Evolutionary conservation across 257 asterid species (phyloP).

Genomic region (Jasminum sambac): DNA sequence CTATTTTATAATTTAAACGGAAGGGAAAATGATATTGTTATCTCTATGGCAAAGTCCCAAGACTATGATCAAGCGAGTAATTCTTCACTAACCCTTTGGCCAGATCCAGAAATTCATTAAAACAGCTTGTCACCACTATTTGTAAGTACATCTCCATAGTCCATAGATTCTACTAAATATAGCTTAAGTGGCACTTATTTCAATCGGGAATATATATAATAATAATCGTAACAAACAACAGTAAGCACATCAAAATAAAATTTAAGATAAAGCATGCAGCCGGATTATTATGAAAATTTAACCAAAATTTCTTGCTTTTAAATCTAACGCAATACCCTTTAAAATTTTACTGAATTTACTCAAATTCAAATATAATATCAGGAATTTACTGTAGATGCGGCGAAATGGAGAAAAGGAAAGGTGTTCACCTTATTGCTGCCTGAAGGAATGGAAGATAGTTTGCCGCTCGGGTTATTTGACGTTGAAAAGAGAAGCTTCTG

Average conservation of each 20-base stretch:
- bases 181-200: not conserved
- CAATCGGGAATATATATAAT: not conserved
- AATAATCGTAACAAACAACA: not conserved
- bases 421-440: not conserved
- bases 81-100: not conserved
- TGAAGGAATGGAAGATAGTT: not conserved
- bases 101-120: not conserved
- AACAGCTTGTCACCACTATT: not conserved
- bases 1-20: not conserved
- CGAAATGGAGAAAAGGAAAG: not conserved
- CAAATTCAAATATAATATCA: not conserved
- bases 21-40: not conserved
- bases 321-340: not conserved
- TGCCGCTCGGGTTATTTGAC: not conserved
- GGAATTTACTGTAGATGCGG: not conserved
- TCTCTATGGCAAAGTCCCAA: not conserved
- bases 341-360: not conserved
- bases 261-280: not conserved
- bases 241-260: not conserved
- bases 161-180: not conserved
- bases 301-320: not conserved
- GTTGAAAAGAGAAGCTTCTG: not conserved
- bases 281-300: not conserved
- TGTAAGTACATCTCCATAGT: not conserved
- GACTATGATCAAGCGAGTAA: not conserved